These are phyloP conservation scores for Cylindrotheca closterium DNA, from an alignment of 108 stramenopile genomes.

Conservation along the genomic window DNA sequence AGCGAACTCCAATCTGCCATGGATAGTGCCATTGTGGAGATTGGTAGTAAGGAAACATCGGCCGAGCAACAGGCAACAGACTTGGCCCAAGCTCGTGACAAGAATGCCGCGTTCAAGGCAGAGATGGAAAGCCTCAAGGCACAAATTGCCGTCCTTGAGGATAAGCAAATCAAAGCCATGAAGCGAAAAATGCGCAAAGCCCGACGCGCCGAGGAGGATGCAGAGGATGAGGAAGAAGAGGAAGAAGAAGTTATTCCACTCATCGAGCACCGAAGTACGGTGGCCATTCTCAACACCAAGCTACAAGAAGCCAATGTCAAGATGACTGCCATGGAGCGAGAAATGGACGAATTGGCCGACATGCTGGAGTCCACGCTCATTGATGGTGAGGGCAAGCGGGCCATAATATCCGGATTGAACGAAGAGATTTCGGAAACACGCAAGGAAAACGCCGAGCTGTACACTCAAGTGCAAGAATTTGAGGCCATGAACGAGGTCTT, in stretches of 20 bases:
- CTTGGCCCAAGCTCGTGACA: background rate
- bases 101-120: background rate
- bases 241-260: background rate
- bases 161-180: background rate
- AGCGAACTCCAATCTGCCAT: background rate
- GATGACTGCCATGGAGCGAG: background rate
- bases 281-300: background rate
- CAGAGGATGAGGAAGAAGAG: background rate
- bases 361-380: background rate
- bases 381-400: background rate
- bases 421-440: background rate
- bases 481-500: background rate
- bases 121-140: background rate
- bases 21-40: background rate
- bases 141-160: background rate
- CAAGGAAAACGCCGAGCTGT: background rate
- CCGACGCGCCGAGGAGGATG: background rate
- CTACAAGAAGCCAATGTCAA: background rate
- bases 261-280: background rate
- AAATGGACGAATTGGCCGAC: slow-evolving; percentile 1
- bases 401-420: background rate
- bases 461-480: background rate
- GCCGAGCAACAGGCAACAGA: background rate
- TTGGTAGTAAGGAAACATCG: background rate
- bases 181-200: background rate